Evolutionary conservation across 2,329 filamentous ascomycete species (phyloP).

Genomic region (Xylaria sp.): DNA sequence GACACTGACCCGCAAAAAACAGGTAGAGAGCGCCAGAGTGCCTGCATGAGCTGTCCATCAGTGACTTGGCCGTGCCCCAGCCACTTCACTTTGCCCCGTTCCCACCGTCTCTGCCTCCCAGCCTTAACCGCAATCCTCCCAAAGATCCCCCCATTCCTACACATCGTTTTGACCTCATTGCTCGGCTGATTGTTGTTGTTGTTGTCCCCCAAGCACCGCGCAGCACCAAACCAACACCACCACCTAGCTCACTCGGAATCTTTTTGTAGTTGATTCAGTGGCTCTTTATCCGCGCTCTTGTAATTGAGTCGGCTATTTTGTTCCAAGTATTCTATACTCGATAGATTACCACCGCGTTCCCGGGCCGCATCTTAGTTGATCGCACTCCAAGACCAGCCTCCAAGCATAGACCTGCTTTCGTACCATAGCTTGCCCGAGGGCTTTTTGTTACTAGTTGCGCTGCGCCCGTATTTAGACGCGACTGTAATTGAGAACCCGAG

Average conservation of each 20-base stretch:
- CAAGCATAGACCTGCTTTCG: conserved; percentile 11
- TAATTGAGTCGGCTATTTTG: conserved; percentile 9
- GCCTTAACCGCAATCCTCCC: conserved; percentile 22
- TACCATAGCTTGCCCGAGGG: neutral
- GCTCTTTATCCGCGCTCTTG: neutral
- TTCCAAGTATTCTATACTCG: conserved; percentile 15
- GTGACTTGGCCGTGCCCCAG: conserved; percentile 32
- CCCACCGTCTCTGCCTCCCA: conserved; percentile 22
- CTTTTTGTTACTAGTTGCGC: neutral
- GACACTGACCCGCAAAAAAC: too few species aligned
- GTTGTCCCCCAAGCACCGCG: conserved; percentile 21
- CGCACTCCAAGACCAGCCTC: neutral
- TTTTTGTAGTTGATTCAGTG: neutral
- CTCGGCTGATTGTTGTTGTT: conserved; percentile 22
- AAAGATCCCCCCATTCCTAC: conserved; percentile 25
- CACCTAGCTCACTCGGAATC: neutral
- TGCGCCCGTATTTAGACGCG: neutral
- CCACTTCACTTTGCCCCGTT: conserved; percentile 32
- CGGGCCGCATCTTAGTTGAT: conserved; percentile 10
- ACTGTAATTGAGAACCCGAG: neutral
- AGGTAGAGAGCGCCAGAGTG: conserved; percentile 1
- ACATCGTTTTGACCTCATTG: conserved; percentile 20
- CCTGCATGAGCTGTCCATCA: conserved; percentile 24
- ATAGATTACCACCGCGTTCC: conserved; percentile 17
- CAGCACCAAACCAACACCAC: neutral